phyloP scores from a whole-genome alignment of 768 basidiomycete genomes.

The Clitopilus hobsonii region DNA sequence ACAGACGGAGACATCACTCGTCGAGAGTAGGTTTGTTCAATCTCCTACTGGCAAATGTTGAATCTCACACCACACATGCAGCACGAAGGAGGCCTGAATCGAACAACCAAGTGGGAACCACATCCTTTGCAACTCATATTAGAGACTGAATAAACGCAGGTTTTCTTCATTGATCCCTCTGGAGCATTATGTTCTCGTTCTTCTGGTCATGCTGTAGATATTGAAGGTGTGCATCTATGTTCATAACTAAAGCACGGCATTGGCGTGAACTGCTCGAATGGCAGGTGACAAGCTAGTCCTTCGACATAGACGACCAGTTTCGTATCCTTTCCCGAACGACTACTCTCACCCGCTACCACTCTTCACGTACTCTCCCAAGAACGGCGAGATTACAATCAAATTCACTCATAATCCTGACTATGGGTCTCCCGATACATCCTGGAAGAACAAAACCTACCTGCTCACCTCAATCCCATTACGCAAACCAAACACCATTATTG shows the following conservation, averaged over 20 bases:
- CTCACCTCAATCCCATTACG: conserved; percentile 63
- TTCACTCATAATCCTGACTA: conserved; percentile 66
- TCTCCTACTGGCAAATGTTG: background rate
- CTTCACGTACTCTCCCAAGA: conserved; percentile 53
- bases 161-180: conserved; percentile 78
- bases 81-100: conserved; percentile 63
- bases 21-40: conserved; percentile 60
- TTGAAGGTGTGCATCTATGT: conserved; percentile 49
- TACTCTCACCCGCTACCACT: conserved; percentile 74
- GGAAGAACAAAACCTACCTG: conserved; percentile 58
- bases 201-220: conserved; percentile 78
- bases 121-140: conserved; percentile 6
- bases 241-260: background rate
- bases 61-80: conserved; percentile 18
- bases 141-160: conserved; percentile 34
- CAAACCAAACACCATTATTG: conserved; percentile 64
- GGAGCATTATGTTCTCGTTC: conserved; percentile 75
- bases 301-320: conserved; percentile 72
- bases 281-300: conserved; percentile 64
- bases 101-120: conserved; percentile 62
- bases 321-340: conserved; percentile 71
- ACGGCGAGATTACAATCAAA: conserved; percentile 53
- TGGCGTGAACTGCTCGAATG: background rate
- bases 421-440: conserved; percentile 40
- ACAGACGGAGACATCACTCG: conserved; percentile 70